phyloP scores from a whole-genome alignment of 768 basidiomycete genomes.

The Russula olivacea region DNA sequence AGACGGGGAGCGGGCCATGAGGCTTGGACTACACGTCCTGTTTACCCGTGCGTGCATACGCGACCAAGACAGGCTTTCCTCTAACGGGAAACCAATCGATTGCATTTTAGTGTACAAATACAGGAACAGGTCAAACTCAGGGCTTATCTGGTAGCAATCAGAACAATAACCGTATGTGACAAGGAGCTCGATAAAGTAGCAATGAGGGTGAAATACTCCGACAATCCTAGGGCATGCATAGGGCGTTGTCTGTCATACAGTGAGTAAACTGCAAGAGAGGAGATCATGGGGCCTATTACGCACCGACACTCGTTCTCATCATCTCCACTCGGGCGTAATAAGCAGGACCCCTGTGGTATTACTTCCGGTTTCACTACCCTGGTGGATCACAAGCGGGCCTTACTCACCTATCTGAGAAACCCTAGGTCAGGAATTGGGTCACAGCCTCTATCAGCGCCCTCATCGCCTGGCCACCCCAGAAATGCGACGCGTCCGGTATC shows the following conservation, averaged over 20 bases:
- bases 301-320: background rate
- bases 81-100: background rate
- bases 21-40: background rate
- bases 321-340: background rate
- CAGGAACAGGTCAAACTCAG: background rate
- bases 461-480: constrained; percentile 23
- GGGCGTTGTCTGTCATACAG: background rate
- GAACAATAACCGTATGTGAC: background rate
- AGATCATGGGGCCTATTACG: background rate
- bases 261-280: background rate
- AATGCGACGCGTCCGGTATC: constrained; percentile 23
- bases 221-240: background rate
- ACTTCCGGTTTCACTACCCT: background rate
- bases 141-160: background rate
- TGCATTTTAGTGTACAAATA: background rate
- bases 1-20: background rate
- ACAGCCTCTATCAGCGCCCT: constrained; percentile 21
- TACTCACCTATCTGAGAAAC: background rate
- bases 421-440: constrained; percentile 12
- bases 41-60: background rate
- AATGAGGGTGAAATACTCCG: background rate
- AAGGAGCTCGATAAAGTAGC: background rate
- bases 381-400: background rate
- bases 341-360: background rate
- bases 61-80: background rate